Evolutionary conservation across 495 filamentous ascomycete genomes (phyloP), one percentile per base, ranked within the genome.

Genomic region (Cercophora scortea): DNA sequence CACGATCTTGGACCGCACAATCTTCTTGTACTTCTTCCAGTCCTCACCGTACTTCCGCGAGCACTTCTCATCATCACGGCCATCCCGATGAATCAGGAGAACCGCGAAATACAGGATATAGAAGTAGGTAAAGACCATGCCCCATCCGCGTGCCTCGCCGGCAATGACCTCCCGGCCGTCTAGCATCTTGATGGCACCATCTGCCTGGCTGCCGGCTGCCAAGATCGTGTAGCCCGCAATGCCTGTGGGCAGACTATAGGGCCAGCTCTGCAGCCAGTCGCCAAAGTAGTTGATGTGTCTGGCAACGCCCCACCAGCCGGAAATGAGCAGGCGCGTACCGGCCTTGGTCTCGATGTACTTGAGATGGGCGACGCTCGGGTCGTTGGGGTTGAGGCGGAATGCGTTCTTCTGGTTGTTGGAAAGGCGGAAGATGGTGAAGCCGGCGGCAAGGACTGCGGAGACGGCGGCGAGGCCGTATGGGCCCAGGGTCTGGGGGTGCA

Each of bases 201-300:
- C 67, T 13, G 69, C 53, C 25, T 70, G 52, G 32, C 63, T 71
- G 16, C 76, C 76, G n/a, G 75, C 73, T 33, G 76, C 68, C 38
- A 80, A 62, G 58, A 88, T 76, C 4, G 75, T 61, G 63, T 90
- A 95, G 32, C 90, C 90, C 0, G 90, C 85, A 51, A 95, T 70
- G 6, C 89, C 90, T 6, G 93, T 96, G 0, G 94, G 93, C 17
- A 98, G 74, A 53, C 84, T 88, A 69, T 92, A 98, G 0, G 89
- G 83, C 89, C 90, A 97, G 13, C 84, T 79, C 83, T 95, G 89
- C 49, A 91, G 70, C 92, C 92, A 97, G 70, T 98, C 93, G 39
- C 92, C 94, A n/a, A 95, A 69, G 66, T 98, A 97, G 72, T 97
- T 98, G 75, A 96, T 92, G 66, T 98, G 94, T 15, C 94, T 79